Conservation (phyloP, 1,284 basidiomycete species). For the Ustilago crameri region DNA sequence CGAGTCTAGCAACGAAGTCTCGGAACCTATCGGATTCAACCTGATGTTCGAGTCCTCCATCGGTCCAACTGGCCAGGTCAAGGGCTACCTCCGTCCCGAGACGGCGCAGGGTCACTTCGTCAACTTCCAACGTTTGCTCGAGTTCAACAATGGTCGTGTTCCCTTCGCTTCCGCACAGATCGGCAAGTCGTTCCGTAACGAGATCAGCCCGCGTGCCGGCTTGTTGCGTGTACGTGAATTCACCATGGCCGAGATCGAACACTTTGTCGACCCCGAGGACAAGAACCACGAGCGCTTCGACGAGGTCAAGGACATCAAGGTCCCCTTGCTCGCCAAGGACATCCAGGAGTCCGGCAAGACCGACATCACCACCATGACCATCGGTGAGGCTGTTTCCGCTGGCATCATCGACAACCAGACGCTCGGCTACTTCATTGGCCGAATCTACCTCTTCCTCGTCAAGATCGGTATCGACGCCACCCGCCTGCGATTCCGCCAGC, state of each 20-base stretch:
- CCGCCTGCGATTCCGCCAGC: conserved; percentile 91
- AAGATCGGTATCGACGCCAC: conserved; percentile 91
- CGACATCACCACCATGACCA: conserved; percentile 76
- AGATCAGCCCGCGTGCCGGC: conserved; percentile 95
- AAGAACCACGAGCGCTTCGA: conserved; percentile 87
- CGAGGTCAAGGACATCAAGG: conserved; percentile 80
- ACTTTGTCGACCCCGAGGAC: conserved; percentile 94
- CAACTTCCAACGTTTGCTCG: conserved; percentile 95
- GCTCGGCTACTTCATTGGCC: conserved; percentile 94
- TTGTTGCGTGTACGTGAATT: conserved; percentile 97
- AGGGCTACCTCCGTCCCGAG: conserved; percentile 95
- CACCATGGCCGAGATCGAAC: conserved; percentile 99
- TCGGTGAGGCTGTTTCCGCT: conserved; percentile 86
- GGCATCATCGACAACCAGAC: conserved; percentile 96
- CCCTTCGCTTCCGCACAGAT: conserved; percentile 98
- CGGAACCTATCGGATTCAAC: conserved; percentile 95
- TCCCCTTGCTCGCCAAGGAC: conserved; percentile 83
- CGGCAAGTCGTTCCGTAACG: conserved; percentile 95
- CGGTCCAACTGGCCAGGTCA: conserved; percentile 96
- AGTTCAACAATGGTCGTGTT: conserved; percentile 96
- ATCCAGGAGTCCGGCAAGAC: conserved; percentile 83
- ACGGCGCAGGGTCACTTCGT: conserved; percentile 99
- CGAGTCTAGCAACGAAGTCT: conserved; percentile 89
- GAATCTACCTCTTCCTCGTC: conserved; percentile 88
- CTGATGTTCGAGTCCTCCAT: conserved; percentile 98